A percentile compares a stretch with the other conserved stretches of the same genome.
These are phyloP conservation scores for Arabidopsis lyrata DNA, from an alignment of 441 rosid genomes.

Conservation along the genomic window DNA sequence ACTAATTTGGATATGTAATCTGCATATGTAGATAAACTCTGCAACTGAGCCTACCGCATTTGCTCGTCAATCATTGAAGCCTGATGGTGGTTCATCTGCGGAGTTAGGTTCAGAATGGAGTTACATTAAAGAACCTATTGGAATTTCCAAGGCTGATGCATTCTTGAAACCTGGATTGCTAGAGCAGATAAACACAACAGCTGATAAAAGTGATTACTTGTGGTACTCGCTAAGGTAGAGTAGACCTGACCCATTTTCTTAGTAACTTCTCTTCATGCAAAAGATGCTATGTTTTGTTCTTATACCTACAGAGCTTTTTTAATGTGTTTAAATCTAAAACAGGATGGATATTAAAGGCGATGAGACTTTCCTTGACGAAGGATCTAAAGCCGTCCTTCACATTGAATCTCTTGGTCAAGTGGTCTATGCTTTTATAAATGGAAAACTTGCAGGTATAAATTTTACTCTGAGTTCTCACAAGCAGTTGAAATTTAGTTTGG, in stretches of 20 bases:
- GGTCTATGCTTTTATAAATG: conserved; percentile 84
- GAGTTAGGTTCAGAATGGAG: conserved; percentile 70
- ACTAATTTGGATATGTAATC: conserved; percentile 16
- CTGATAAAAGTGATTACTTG: conserved; percentile 85
- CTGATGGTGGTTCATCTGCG: conserved; percentile 55
- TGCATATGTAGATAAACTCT: conserved; percentile 68
- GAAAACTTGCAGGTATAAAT: conserved; percentile 73
- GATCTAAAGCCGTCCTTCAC: conserved; percentile 79
- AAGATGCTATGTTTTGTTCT: not conserved
- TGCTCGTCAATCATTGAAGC: conserved; percentile 54
- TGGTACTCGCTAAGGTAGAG: conserved; percentile 95
- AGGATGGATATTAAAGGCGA: conserved; percentile 62
- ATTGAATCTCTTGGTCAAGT: conserved; percentile 89
- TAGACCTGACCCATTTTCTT: conserved; percentile 6
- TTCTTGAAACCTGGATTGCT: conserved; percentile 70
- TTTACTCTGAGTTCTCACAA: conserved; percentile 24
- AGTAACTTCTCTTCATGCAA: conserved; percentile 22
- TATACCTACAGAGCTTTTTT: conserved; percentile 10
- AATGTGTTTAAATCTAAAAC: conserved; percentile 42
- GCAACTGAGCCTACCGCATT: conserved; percentile 65
- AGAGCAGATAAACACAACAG: conserved; percentile 91
- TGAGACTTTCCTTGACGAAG: conserved; percentile 68
- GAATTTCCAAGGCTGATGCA: conserved; percentile 74
- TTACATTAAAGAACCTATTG: conserved; percentile 82
- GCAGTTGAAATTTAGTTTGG: not conserved